Evolutionary conservation across 2,329 filamentous ascomycete genomes (phyloP).

Genomic region (Thielaviopsis euricoi): DNA sequence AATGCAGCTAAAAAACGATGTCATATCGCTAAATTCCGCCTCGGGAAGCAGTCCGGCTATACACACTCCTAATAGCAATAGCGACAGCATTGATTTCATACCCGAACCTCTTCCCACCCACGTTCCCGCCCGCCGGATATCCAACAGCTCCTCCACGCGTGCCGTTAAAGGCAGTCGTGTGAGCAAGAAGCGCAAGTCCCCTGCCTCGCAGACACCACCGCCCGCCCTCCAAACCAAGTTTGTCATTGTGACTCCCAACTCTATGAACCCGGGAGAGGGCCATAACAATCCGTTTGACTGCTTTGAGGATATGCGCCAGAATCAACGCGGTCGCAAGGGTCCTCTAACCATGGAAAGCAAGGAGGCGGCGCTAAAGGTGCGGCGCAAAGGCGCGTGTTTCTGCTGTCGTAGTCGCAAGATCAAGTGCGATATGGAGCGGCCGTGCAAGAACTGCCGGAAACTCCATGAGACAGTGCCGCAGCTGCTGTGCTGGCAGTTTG

Average conservation of each 20-base stretch:
- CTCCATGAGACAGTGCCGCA: slow-evolving; percentile 33
- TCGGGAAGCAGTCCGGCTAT: not conserved
- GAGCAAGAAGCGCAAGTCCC: not conserved
- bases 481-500: slow-evolving; percentile 42
- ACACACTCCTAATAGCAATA: not conserved
- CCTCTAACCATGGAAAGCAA: slow-evolving; percentile 37
- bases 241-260: not conserved
- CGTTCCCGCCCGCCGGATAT: not conserved
- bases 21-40: not conserved
- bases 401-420: slow-evolving; percentile 44
- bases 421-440: slow-evolving; percentile 37
- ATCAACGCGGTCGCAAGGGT: slow-evolving; percentile 39
- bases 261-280: not conserved
- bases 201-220: no score
- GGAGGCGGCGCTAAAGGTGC: slow-evolving; percentile 36
- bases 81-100: not conserved
- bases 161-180: not conserved
- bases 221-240: not conserved
- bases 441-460: slow-evolving; percentile 40
- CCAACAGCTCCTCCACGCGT: not conserved
- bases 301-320: slow-evolving; percentile 34
- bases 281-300: slow-evolving; percentile 26
- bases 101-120: not conserved
- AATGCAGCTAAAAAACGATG: not conserved
- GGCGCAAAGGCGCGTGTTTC: slow-evolving; percentile 39